Percentiles rank a stretch among this genome's conserved stretches.
Conservation (phyloP, 192 early-diverging fungal genomes). For the Rhizophlyctis rosea region DNA sequence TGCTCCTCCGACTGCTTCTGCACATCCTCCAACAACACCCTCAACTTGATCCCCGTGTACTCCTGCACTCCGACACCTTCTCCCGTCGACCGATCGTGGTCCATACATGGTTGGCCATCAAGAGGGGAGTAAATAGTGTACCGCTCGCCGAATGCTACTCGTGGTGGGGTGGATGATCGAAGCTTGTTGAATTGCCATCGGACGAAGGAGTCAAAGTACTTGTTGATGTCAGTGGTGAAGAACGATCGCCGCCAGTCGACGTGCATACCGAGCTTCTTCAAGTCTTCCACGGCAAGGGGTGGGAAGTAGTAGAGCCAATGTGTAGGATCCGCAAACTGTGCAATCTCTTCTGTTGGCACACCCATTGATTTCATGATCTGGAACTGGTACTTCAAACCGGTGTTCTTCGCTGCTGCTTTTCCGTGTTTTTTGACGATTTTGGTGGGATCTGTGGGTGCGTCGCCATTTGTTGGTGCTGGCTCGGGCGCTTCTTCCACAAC, state of each 20-base stretch:
- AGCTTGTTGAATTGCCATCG: constrained; percentile 98
- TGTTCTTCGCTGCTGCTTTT: constrained; percentile 86
- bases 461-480: neutral
- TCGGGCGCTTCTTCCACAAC: constrained; percentile 19
- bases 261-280: constrained; percentile 60
- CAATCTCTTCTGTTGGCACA: constrained; percentile 83
- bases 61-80: constrained; percentile 93
- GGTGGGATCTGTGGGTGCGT: constrained; percentile 49
- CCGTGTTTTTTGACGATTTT: constrained; percentile 71
- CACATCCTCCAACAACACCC: constrained; percentile 63
- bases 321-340: constrained; percentile 83
- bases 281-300: constrained; percentile 75
- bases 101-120: constrained; percentile 98
- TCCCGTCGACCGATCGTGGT: constrained; percentile 92
- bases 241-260: constrained; percentile 97
- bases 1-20: constrained; percentile 15
- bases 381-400: constrained; percentile 87
- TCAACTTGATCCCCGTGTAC: constrained; percentile 94
- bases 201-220: constrained; percentile 97
- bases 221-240: constrained; percentile 96
- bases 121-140: constrained; percentile 95
- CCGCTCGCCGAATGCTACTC: constrained; percentile 94
- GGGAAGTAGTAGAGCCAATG: constrained; percentile 97
- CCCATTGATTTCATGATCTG: constrained; percentile 93
- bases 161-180: constrained; percentile 51